Conservation (phyloP, 352 stramenopile species). For the Globisporangium alternatum region DNA sequence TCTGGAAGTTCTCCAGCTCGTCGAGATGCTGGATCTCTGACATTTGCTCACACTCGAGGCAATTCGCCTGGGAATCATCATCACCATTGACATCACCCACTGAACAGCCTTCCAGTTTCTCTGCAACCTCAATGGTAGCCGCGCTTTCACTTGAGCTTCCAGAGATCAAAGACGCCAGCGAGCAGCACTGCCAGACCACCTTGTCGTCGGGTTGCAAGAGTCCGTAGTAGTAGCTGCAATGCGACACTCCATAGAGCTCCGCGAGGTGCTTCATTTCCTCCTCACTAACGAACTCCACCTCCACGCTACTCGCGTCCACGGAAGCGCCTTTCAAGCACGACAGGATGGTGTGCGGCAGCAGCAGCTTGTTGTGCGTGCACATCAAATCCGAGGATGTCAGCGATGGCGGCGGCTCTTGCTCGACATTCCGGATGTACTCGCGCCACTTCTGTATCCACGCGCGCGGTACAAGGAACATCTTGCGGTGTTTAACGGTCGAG, state of each 20-base stretch:
- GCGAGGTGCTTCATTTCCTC: conserved; percentile 60
- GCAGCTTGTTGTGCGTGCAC: conserved; percentile 54
- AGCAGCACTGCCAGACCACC: conserved; percentile 48
- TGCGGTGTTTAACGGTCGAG: conserved; percentile 20
- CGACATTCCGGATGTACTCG: conserved; percentile 72
- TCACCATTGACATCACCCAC: conserved; percentile 24
- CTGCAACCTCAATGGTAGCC: conserved; percentile 21
- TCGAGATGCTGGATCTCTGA: conserved; percentile 40
- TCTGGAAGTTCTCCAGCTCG: conserved; percentile 62
- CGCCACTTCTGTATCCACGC: conserved; percentile 64
- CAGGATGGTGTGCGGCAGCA: conserved; percentile 47
- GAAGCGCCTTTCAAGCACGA: conserved; percentile 36
- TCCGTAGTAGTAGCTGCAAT: conserved; percentile 50
- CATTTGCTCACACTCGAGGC: conserved; percentile 45
- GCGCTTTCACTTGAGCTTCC: neutral
- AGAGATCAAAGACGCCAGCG: conserved; percentile 30
- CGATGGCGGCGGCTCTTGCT: conserved; percentile 29
- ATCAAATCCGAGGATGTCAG: conserved; percentile 34
- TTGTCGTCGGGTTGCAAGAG: conserved; percentile 24
- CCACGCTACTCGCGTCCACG: conserved; percentile 41
- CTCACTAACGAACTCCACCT: conserved; percentile 55
- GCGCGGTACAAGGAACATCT: conserved; percentile 60
- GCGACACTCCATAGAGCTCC: conserved; percentile 52
- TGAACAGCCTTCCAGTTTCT: conserved; percentile 11
- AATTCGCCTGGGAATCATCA: conserved; percentile 26